Base-by-base conservation (phyloP, 768 basidiomycete genomes). In the Lanmaoa pseudosensibilis region DNA sequence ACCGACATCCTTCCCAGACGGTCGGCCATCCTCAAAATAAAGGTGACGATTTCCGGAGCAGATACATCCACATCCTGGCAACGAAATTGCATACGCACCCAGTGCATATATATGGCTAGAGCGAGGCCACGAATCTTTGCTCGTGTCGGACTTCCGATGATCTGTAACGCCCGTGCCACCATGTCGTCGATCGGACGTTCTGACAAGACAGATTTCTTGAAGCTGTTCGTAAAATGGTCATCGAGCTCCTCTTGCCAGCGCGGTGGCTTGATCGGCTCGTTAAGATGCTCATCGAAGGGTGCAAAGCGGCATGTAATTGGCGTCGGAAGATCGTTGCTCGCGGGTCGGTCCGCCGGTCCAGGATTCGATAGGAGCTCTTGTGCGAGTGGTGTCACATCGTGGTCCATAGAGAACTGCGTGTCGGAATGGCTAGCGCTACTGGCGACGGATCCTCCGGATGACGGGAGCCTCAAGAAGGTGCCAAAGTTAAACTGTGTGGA, bases 181-280 rank as follows among this genome's bases (percentile, higher is more conserved):
- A 50, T 32, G 13, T 39, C 47, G 41, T 67, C 60, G 30, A 53
- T 41, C 47, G 49, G 21, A 36, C 13, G 44, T 38, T 50, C 25
- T 4, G 56, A 47, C 23, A 63, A 52, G 56, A 57, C 37, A 30
- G 45, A 38, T 45, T 16, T 25, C 34, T 13, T 21, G 57, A 66
- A 69, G 49, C 57, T 5, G 46, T 16, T 25, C 4, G 48, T 19
- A 9, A 69, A 64, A 19, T 64, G 46, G 12, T 40, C 39, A 9
- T 67, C 57, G 21, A 69, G 50, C 48, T 55, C 44, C 39, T 44
- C 40, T 46, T 66, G 52, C 61, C 58, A 68, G 21, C 19, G 32
- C 2, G 59, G 52, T 18, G 21, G 52, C 16, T 36, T 11, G 44
- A 11, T 23, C 16, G 44, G 40, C 38, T n/a, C 43, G 40, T 56